A percentile compares a stretch with the other conserved stretches of the same genome.
phyloP scores from a whole-genome alignment of 225 moss, liverwort and hornwort genomes.

The Pleurozium schreberi region DNA sequence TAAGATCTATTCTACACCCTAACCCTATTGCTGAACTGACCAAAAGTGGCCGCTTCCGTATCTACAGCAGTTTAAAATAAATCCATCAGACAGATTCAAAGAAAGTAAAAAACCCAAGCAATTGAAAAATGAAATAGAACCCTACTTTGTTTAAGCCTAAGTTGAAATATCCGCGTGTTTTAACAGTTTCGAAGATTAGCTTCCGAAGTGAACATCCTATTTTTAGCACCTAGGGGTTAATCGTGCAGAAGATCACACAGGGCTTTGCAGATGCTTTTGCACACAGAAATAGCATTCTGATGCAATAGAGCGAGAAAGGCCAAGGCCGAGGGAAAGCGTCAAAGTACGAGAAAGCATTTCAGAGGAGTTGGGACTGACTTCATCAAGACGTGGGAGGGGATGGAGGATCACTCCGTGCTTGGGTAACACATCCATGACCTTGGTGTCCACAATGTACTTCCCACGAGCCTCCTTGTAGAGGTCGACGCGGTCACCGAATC shows the following conservation, averaged over 20 bases:
- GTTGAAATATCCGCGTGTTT: not conserved
- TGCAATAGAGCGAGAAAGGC: not conserved
- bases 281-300: not conserved
- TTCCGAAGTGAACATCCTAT: not conserved
- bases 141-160: too few species aligned
- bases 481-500: constrained; percentile 75
- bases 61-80: not conserved
- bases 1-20: not conserved
- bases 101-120: not conserved
- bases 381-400: constrained; percentile 93
- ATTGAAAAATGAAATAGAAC: not conserved
- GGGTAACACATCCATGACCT: constrained; percentile 80
- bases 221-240: not conserved
- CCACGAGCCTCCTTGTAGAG: constrained; percentile 81
- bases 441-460: constrained; percentile 74
- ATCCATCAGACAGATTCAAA: not conserved
- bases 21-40: not conserved
- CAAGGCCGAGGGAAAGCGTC: not conserved
- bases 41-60: not conserved
- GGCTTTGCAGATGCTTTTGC: not conserved
- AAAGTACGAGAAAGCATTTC: not conserved
- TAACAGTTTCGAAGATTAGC: not conserved
- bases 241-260: not conserved
- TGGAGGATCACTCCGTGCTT: constrained; percentile 88
- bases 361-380: constrained; percentile 28